These are phyloP conservation scores for Globisporangium recalcitrans DNA, from an alignment of 352 stramenopile species.

Conservation along the genomic window DNA sequence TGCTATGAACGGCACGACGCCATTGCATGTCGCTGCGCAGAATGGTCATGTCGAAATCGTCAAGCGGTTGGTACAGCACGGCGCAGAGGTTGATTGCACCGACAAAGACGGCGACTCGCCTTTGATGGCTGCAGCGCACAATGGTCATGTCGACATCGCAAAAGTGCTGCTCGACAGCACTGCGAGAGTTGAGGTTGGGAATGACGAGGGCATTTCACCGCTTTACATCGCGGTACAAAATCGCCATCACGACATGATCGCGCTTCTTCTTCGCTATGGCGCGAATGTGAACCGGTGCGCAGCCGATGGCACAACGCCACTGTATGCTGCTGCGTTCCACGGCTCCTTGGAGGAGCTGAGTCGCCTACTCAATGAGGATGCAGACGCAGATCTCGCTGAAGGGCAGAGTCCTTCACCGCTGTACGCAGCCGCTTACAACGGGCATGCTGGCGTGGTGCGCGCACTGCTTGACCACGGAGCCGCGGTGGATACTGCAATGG, in stretches of 20 bases:
- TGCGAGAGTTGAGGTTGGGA: not conserved
- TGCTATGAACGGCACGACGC: conserved; percentile 4
- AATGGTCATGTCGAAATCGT: conserved; percentile 4
- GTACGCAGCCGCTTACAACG: conserved; percentile 9
- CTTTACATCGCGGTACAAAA: not conserved
- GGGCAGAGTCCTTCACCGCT: not conserved
- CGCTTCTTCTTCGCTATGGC: conserved; percentile 1
- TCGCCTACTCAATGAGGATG: conserved; percentile 4
- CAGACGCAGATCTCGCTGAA: not conserved
- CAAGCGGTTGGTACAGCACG: not conserved
- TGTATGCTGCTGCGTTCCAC: conserved; percentile 1
- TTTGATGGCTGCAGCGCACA: conserved; percentile 3
- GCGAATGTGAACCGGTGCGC: conserved; percentile 1
- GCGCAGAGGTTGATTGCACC: not conserved
- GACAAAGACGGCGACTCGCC: conserved; percentile 8
- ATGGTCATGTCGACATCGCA: conserved; percentile 4
- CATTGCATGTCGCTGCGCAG: conserved; percentile 5
- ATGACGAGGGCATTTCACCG: not conserved
- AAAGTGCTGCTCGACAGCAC: not conserved
- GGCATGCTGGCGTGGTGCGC: not conserved
- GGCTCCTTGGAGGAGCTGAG: conserved; percentile 2
- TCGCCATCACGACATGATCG: not conserved
- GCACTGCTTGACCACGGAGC: conserved; percentile 1
- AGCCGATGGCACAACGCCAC: not conserved
- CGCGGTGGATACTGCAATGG: not conserved